Conservation (phyloP, 441 rosid species). For the Adansonia gregorii region DNA sequence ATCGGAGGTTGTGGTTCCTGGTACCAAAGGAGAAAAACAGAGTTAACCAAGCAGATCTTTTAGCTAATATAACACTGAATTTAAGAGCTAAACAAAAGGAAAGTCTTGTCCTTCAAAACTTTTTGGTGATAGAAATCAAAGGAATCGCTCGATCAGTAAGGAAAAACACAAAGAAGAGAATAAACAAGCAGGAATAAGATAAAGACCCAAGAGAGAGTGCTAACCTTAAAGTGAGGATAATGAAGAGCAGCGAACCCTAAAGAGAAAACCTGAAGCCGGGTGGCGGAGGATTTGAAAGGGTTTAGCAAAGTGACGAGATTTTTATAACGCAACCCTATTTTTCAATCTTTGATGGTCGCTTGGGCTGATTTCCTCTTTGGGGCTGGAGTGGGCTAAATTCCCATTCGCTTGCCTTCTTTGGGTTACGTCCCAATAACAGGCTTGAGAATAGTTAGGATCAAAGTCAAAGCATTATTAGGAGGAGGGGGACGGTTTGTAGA, state of each 20-base stretch:
- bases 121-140: too few relatives aligned
- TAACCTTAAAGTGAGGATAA: neutral
- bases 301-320: neutral
- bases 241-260: neutral
- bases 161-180: too few relatives aligned
- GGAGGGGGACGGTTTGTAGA: too few relatives aligned
- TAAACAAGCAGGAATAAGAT: too few relatives aligned
- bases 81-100: neutral
- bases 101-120: neutral
- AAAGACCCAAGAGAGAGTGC: too few relatives aligned
- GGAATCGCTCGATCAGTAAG: too few relatives aligned
- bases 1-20: neutral
- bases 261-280: neutral
- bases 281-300: neutral
- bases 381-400: too few relatives aligned
- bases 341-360: neutral
- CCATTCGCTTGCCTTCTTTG: too few relatives aligned
- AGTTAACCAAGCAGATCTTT: neutral
- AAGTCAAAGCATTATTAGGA: too few relatives aligned
- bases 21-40: neutral
- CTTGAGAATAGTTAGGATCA: too few relatives aligned
- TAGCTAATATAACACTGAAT: neutral
- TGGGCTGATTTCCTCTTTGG: neutral
- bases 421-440: too few relatives aligned
- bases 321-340: slow-evolving; percentile 17